Percentiles rank a stretch among this genome's conserved stretches.
phyloP scores from a whole-genome alignment of 352 stramenopile genomes.

The Blastocystis sp. region DNA sequence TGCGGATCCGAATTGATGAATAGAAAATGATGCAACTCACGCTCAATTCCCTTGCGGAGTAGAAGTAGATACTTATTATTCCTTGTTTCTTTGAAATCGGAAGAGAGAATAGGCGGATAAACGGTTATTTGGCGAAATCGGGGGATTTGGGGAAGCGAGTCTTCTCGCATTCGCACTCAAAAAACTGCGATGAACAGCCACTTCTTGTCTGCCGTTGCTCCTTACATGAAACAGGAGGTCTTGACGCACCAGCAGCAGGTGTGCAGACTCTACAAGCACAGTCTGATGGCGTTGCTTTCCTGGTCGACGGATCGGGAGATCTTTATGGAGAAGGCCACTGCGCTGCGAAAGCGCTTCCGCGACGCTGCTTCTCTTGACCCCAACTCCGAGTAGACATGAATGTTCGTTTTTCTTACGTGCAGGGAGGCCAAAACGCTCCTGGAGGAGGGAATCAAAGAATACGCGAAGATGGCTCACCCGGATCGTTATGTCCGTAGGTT shows the following conservation, averaged over 20 bases:
- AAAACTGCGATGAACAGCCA: slow-evolving; percentile 55
- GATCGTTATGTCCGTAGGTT: slow-evolving; percentile 55
- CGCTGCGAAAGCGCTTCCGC: slow-evolving; percentile 38
- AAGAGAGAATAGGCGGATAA: neutral
- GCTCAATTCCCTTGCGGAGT: slow-evolving; percentile 5
- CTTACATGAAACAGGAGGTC: slow-evolving; percentile 52
- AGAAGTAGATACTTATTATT: neutral
- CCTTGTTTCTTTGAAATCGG: neutral
- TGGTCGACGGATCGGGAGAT: slow-evolving; percentile 50
- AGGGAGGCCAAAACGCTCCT: slow-evolving; percentile 45
- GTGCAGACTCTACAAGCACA: slow-evolving; percentile 39
- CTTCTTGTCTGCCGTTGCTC: slow-evolving; percentile 54
- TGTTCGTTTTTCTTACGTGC: neutral
- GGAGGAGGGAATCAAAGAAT: slow-evolving; percentile 45
- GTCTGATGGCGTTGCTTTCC: slow-evolving; percentile 32
- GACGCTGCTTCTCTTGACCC: slow-evolving; percentile 43
- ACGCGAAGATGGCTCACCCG: neutral
- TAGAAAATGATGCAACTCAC: slow-evolving; percentile 52
- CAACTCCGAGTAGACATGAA: slow-evolving; percentile 29
- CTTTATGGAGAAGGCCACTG: slow-evolving; percentile 40
- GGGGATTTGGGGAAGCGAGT: neutral
- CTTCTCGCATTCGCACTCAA: neutral
- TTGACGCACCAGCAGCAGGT: slow-evolving; percentile 54
- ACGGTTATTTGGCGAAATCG: neutral
- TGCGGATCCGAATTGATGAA: neutral